Base-by-base conservation (phyloP, 2,329 filamentous ascomycete genomes). In the Claviceps monticola region DNA sequence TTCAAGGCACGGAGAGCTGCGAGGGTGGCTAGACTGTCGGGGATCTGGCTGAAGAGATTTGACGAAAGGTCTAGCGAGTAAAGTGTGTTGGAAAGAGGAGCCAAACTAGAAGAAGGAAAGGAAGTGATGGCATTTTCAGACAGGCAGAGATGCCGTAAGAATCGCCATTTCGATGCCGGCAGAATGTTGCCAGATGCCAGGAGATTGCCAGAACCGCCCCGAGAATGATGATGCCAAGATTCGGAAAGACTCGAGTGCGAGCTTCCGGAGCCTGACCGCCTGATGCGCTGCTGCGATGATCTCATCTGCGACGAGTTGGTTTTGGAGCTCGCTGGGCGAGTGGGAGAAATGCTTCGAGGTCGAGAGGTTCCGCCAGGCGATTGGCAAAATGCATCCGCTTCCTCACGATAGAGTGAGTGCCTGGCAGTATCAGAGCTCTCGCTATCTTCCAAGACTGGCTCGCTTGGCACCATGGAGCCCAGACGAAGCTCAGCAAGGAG, bases 31-130 rank as follows among this genome's bases (percentile, higher is more conserved):
- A 98, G 72, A 60, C 87, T 93, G 65, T 97, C 93, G 1, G 93
- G 93, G 51, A 97, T 85, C 65, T 96, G 87, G n/a, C 82, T 83
- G 66, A 98, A 95, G 36, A 95, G 80, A 62, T 98, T 98, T 49
- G 82, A 83, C 1, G 93, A 97, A 46, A 98, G 73, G 65, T 98
- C 93, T 51, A 98, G 76, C 0, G 93, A 97, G 62, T 91, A 87
- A 29, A 98, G 73, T 0, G 88, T 95, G 61, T 88, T 88, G 42
- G 89, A 83, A 49, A 98, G 75, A 16, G 93, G 91, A 8, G 80
- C 75, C 56, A 98, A 74, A 63, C 90, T 88, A 48, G 80, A 71
- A 4, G 83, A 78, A 42, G 84, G 79, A 56, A 98, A 83, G 5
- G 82, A 81, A 7, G 88, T 95, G 56, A 98, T 74, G 8, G 85